A percentile compares a stretch with the other conserved stretches of the same genome.
Evolutionary conservation across 345 rosid genomes (phyloP).

Genomic region (Lepidium africanum): DNA sequence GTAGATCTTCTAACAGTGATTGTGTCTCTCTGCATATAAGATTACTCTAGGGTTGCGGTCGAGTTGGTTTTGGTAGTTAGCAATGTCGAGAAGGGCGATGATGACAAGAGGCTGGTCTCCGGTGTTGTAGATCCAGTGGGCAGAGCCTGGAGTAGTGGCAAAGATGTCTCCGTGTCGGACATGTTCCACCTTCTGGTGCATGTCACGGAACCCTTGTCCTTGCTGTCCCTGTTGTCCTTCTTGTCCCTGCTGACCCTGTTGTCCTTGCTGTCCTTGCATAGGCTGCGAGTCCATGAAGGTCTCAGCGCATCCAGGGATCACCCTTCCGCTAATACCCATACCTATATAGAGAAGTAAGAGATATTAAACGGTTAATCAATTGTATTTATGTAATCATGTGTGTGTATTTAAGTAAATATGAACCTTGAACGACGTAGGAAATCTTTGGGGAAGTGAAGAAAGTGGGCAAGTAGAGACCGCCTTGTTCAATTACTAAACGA

Average conservation of each 20-base stretch:
- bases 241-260: background rate
- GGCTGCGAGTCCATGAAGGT: conserved; percentile 48
- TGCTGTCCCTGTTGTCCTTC: conserved; percentile 1
- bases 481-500: conserved; percentile 36
- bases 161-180: conserved; percentile 37
- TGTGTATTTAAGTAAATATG: background rate
- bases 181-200: conserved; percentile 42
- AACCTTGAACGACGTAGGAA: conserved; percentile 47
- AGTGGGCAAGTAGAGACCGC: conserved; percentile 51
- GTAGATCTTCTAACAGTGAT: background rate
- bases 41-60: conserved; percentile 56
- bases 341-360: conserved; percentile 13
- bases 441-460: conserved; percentile 38
- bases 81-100: conserved; percentile 31
- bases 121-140: conserved; percentile 44
- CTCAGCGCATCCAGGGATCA: conserved; percentile 59
- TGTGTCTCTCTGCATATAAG: background rate
- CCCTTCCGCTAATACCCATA: conserved; percentile 33
- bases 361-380: background rate
- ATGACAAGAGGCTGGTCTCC: conserved; percentile 35
- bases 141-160: conserved; percentile 38
- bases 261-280: conserved; percentile 20
- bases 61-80: conserved; percentile 56
- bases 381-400: background rate
- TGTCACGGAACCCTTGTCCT: conserved; percentile 28